Conservation (phyloP, 495 filamentous ascomycete genomes). For the Penicillium goetzii region DNA sequence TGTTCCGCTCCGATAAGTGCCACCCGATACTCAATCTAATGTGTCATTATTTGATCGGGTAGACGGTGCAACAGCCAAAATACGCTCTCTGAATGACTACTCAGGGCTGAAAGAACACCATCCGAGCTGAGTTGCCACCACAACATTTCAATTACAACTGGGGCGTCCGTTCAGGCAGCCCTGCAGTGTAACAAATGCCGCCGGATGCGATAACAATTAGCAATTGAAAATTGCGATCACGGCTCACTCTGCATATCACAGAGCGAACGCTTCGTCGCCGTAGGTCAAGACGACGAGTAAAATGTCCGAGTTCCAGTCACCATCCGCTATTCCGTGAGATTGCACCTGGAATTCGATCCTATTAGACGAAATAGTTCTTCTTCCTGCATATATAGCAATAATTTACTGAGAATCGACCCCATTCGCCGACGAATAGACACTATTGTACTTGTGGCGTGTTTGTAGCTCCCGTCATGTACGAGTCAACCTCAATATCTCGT, state of each 20-base stretch:
- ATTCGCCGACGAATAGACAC: background rate
- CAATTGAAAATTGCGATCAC: background rate
- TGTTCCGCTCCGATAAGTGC: background rate
- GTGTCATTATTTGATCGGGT: background rate
- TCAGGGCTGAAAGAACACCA: background rate
- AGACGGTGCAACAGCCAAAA: background rate
- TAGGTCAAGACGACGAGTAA: background rate
- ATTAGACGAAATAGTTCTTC: background rate
- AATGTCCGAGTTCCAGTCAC: background rate
- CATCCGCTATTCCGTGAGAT: background rate
- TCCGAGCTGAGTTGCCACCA: constrained; percentile 5
- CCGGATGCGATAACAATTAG: constrained; percentile 13
- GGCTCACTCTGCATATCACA: background rate
- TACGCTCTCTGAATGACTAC: background rate
- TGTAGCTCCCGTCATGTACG: constrained; percentile 5
- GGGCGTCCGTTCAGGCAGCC: constrained; percentile 18
- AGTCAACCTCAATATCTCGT: background rate
- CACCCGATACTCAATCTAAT: background rate
- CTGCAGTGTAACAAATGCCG: constrained; percentile 23
- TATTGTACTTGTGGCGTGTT: constrained; percentile 11
- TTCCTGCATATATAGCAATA: background rate
- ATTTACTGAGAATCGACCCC: background rate
- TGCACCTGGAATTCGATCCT: background rate
- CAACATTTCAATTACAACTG: constrained; percentile 23
- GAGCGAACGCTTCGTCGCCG: background rate